Base-by-base conservation (phyloP, 2,329 filamentous ascomycete species). In the Microsporum ferrugineum region DNA sequence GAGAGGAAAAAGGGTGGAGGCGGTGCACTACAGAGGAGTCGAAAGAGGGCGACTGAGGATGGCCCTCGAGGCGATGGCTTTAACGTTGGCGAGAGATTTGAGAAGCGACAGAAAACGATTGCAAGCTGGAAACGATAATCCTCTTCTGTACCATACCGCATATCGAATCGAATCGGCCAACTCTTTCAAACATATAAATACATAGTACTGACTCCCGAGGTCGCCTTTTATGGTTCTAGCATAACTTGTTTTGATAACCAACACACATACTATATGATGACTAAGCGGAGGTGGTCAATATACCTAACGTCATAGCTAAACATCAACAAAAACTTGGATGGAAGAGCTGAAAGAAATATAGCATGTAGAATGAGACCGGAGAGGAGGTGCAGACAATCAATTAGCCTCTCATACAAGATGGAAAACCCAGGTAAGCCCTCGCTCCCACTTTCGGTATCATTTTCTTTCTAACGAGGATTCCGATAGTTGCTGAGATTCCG, bases 21-120 rank as follows among this genome's bases (percentile, higher is more conserved):
- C 57, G 76, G 80, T 66, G 82, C 83, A 0, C 70, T 89, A 66
- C 91, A 95, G 70, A 91, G 87, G 80, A 95, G 91, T 72, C 82
- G 91, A 65, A 96, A 96, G 81, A 82, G 91, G 66, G 82, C 82
- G 31, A 78, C 82, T 31, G 76, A 78, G 27, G 91, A 95, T 73
- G 85, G 88, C 0, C 85, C 84, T 5, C 82, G 87, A 62, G 83
- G 82, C 33, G 86, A 83, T 71, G 76, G 79, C 5, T 77, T 77
- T 5, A 82, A 84, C 62, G 84, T 91, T 69, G 91, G 91, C 29
- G 87, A 91, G 62, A 70, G 71, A 43, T 76, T 76, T 58, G 74
- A 76, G 61, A 76, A 76, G 64, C 72, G 75, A 27, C 69, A 75
- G 61, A 77, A 74, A 68, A 76, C 77, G 68, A 67, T 78, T 61